Evolutionary conservation across 441 rosid species (phyloP).

Genomic region (Syzygium syzygioides): DNA sequence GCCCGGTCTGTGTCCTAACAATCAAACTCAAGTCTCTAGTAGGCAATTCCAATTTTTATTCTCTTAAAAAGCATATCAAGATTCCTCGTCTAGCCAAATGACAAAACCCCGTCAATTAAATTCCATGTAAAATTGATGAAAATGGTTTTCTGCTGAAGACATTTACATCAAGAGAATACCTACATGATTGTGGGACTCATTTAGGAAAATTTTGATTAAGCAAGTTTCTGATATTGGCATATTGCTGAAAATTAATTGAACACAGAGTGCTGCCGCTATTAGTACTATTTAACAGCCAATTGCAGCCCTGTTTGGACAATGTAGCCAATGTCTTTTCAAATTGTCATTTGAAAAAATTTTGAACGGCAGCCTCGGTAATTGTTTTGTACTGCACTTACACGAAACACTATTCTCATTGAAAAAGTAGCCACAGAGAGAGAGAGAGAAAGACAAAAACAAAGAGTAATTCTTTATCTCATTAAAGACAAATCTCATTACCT

Average conservation of each 20-base stretch:
- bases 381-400: not conserved
- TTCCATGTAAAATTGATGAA: not conserved
- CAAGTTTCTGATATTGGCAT: not conserved
- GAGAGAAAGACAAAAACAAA: not conserved
- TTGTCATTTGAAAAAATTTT: not conserved
- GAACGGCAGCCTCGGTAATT: not conserved
- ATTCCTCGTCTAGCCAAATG: not conserved
- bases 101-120: not conserved
- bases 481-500: not conserved
- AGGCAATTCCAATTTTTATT: not conserved
- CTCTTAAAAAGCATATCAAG: not conserved
- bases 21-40: not conserved
- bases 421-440: not conserved
- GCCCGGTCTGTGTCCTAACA: accelerated
- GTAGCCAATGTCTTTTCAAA: not conserved
- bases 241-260: not conserved
- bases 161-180: not conserved
- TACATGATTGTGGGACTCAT: not conserved
- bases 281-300: not conserved
- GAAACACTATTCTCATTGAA: not conserved
- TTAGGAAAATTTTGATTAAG: not conserved
- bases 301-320: not conserved
- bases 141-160: no score
- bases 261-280: not conserved
- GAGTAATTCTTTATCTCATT: not conserved